Evolutionary conservation across 345 rosid species (phyloP).

Genomic region (Citrus unshiu): DNA sequence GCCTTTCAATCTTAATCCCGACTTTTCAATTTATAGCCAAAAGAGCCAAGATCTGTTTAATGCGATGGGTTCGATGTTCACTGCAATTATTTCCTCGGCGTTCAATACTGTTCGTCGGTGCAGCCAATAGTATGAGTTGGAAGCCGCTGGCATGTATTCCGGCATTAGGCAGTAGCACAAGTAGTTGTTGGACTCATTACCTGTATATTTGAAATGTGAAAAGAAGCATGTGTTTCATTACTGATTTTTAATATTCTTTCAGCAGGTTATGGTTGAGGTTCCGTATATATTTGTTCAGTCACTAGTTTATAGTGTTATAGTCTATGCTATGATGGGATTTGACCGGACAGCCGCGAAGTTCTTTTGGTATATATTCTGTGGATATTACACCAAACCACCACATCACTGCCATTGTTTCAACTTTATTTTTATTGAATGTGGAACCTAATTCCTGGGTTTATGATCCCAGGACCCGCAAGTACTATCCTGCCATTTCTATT

Average conservation of each 20-base stretch:
- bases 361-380: too few relatives aligned
- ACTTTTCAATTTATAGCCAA: slow-evolving; percentile 22
- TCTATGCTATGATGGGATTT: too few relatives aligned
- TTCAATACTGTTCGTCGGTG: slow-evolving; percentile 54
- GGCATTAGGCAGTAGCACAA: slow-evolving; percentile 47
- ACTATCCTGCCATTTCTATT: too few relatives aligned
- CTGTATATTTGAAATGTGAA: background rate
- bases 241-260: background rate
- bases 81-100: slow-evolving; percentile 70
- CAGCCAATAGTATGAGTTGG: slow-evolving; percentile 67
- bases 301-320: too few relatives aligned
- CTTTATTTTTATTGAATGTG: too few relatives aligned
- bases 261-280: too few relatives aligned
- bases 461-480: too few relatives aligned
- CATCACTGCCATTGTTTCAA: too few relatives aligned
- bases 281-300: too few relatives aligned
- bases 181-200: slow-evolving; percentile 6
- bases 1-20: background rate
- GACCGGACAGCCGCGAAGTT: too few relatives aligned
- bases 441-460: too few relatives aligned
- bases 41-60: slow-evolving; percentile 49
- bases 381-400: too few relatives aligned
- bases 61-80: slow-evolving; percentile 78
- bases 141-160: slow-evolving; percentile 56
- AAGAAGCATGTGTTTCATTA: background rate